Base-by-base conservation (phyloP, 331 rosid species). In the Malus hybrid region DNA sequence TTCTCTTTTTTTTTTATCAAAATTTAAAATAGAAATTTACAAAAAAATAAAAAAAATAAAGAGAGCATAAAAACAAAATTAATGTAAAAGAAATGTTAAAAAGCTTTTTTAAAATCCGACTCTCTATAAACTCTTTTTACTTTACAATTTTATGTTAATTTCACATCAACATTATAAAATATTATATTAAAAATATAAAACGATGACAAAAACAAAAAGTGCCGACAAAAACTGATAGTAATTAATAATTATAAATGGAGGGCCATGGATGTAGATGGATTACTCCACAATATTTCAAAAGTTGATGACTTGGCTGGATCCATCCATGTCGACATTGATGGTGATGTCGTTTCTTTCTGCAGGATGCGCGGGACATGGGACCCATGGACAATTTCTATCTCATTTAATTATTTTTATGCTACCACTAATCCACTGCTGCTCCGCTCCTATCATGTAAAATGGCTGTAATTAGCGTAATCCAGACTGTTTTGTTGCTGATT, bases 141-240 rank as follows among this genome's bases (percentile, higher is more conserved):
- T 3, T 39, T 39, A 3, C 1, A 39, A 39, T 9, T 39, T 9
- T 39, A 9, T 0, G 0, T 9, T 2, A 9, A 39, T 39, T 39
- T 39, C 2, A 0, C 2, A 0, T 0, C 2, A 0, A 9, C 0
- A 39, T 39, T 39, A 39, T 39, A 39, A 39, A 39, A 39, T 39
- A 9, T 39, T 9, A 9, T 39, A 0, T 0, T 9, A 9, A 39
- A 39, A 39, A 39, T 9, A 39, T 9, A 0, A 39, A 0, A 9
- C 0, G 12, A 39, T 36, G 42, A 9, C 0, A 42, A 42, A 62
- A 6, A 28, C 1, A 63, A 63, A 28, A 7, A 15, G 5, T 16
- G 42, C 42, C 42, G 44, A 63, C 68, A 27, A 15, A 5, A 31
- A 15, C 3, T 29, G 44, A 6, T 0, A 7, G 10, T 63, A 28